phyloP scores from a whole-genome alignment of 257 asterid species.

The Avicennia marina region DNA sequence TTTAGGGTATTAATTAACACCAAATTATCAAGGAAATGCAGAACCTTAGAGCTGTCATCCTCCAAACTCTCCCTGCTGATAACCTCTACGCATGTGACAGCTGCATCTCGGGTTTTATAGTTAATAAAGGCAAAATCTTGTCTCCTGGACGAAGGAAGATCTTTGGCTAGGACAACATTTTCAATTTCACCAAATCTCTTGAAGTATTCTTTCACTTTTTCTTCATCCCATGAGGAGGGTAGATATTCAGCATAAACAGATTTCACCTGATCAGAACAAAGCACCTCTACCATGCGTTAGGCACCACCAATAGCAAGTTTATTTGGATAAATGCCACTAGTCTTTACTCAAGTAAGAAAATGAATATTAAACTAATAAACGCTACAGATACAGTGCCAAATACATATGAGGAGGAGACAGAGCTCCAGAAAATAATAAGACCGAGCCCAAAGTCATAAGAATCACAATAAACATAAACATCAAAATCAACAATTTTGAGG shows the following conservation, averaged over 20 bases:
- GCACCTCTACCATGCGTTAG: slow-evolving; percentile 17
- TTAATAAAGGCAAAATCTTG: slow-evolving; percentile 67
- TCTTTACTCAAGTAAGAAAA: background rate
- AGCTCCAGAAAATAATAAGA: background rate
- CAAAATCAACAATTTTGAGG: background rate
- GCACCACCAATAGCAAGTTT: slow-evolving; percentile 2
- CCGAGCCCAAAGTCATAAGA: background rate
- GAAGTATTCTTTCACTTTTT: slow-evolving; percentile 44
- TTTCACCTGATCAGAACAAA: slow-evolving; percentile 43
- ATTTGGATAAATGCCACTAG: slow-evolving; percentile 4
- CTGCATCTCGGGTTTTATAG: slow-evolving; percentile 54
- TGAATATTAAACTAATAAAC: background rate
- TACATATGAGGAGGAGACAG: slow-evolving; percentile 3
- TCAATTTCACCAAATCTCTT: slow-evolving; percentile 71
- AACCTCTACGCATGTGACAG: slow-evolving; percentile 60
- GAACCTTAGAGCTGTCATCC: slow-evolving; percentile 48
- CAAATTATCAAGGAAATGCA: slow-evolving; percentile 15
- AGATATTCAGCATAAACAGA: slow-evolving; percentile 60
- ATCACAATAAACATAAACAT: background rate
- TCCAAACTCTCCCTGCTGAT: slow-evolving; percentile 36
- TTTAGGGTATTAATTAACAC: background rate
- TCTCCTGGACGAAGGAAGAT: slow-evolving; percentile 53
- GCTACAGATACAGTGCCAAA: slow-evolving; percentile 9
- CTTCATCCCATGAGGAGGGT: slow-evolving; percentile 65
- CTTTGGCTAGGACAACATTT: slow-evolving; percentile 50